Evolutionary conservation across 371 early-diverging fungal genomes (phyloP).

Genomic region (Mucor velutinosus): DNA sequence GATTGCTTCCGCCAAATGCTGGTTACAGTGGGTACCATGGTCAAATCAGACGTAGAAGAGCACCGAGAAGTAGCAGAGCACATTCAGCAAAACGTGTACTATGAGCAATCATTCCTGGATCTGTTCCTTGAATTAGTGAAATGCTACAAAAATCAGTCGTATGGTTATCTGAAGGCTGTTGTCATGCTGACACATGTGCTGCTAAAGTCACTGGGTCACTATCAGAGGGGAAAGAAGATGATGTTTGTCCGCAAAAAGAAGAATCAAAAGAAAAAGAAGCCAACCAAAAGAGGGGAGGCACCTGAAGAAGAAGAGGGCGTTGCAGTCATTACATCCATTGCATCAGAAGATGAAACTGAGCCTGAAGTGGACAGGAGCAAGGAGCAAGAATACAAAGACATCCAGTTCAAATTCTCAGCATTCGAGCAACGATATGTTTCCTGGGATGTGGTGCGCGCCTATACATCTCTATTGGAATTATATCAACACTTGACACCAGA

Average conservation of each 20-base stretch:
- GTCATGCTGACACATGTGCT: slow-evolving; percentile 61
- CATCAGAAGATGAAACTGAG: slow-evolving; percentile 19
- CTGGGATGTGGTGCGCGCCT: slow-evolving; percentile 54
- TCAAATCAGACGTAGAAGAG: slow-evolving; percentile 48
- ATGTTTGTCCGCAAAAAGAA: slow-evolving; percentile 48
- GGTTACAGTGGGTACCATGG: slow-evolving; percentile 56
- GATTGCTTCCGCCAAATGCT: slow-evolving; percentile 70
- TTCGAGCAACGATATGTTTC: slow-evolving; percentile 67
- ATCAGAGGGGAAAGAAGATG: slow-evolving; percentile 54
- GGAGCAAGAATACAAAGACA: slow-evolving; percentile 44
- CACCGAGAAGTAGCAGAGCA: slow-evolving; percentile 61
- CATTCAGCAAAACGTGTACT: slow-evolving; percentile 73
- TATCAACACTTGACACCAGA: slow-evolving; percentile 50
- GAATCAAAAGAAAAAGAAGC: slow-evolving; percentile 10
- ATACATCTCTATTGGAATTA: slow-evolving; percentile 54
- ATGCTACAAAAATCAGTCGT: slow-evolving; percentile 49
- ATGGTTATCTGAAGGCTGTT: slow-evolving; percentile 57
- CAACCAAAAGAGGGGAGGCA: slow-evolving; percentile 6
- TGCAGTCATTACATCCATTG: neutral
- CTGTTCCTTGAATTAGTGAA: slow-evolving; percentile 53
- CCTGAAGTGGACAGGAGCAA: slow-evolving; percentile 35
- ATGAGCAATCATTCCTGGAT: slow-evolving; percentile 69
- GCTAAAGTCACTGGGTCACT: slow-evolving; percentile 64
- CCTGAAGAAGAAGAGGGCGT: neutral
- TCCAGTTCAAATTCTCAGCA: slow-evolving; percentile 56